Percentiles rank a stretch among this genome's conserved stretches.
These are phyloP conservation scores for Lasiosphaeria ovina DNA, from an alignment of 495 filamentous ascomycete species.

Conservation along the genomic window DNA sequence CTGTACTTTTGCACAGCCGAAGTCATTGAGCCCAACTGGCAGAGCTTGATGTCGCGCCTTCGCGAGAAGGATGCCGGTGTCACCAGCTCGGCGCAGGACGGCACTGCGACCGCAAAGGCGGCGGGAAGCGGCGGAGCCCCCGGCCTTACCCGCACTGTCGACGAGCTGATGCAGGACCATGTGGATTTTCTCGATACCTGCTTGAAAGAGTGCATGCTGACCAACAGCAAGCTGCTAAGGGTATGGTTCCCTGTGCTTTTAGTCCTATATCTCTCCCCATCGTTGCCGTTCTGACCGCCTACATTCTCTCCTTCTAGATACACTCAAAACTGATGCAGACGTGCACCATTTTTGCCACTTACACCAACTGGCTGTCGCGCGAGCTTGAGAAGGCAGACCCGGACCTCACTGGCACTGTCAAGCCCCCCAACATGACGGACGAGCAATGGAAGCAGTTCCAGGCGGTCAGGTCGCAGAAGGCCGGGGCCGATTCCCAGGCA, in stretches of 20 bases:
- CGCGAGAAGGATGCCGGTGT: conserved; percentile 57
- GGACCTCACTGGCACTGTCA: conserved; percentile 57
- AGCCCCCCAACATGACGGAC: conserved; percentile 51
- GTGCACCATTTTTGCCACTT: conserved; percentile 87
- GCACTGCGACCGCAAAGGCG: not conserved
- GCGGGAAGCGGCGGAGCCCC: conserved; percentile 23
- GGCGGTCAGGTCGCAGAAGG: conserved; percentile 34
- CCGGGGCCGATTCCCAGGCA: conserved; percentile 3
- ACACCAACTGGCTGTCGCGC: conserved; percentile 74
- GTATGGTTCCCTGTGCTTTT: conserved; percentile 47
- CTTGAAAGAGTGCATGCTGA: conserved; percentile 98
- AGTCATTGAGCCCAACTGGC: conserved; percentile 98
- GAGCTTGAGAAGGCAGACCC: conserved; percentile 76
- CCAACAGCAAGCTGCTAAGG: conserved; percentile 87
- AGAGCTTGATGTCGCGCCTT: conserved; percentile 80
- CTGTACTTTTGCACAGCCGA: conserved; percentile 95
- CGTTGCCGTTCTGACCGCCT: not conserved
- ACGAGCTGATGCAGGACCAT: conserved; percentile 98
- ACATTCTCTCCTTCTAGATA: conserved; percentile 56
- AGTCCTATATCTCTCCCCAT: not conserved
- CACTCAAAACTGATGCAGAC: conserved; percentile 93
- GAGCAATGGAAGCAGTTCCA: conserved; percentile 53
- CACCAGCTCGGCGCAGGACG: conserved; percentile 46
- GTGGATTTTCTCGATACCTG: conserved; percentile 98
- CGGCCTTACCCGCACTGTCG: conserved; percentile 76